Conservation (phyloP, 2,329 filamentous ascomycete genomes). For the Colletotrichum filicis region DNA sequence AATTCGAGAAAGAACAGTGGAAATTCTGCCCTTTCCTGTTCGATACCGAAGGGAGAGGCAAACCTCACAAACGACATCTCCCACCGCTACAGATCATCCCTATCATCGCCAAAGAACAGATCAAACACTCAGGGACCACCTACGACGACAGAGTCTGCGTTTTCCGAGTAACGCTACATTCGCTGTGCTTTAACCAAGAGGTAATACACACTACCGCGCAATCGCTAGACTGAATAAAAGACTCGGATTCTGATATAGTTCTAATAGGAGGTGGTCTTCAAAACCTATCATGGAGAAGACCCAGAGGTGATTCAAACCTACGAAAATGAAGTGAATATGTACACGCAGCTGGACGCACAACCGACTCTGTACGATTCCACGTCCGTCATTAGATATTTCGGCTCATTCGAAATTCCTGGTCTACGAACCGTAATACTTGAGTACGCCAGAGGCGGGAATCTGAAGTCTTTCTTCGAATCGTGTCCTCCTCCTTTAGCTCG, state of each 20-base stretch:
- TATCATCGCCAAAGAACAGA: neutral
- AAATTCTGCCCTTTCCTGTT: neutral
- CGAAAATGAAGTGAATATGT: neutral
- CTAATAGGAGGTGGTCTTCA: neutral
- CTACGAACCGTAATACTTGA: neutral
- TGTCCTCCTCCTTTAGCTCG: neutral
- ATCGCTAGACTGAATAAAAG: too few species aligned
- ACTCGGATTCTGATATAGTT: neutral
- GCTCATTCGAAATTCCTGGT: neutral
- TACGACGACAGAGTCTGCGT: neutral
- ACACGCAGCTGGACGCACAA: neutral
- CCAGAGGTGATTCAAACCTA: neutral
- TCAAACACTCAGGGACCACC: neutral
- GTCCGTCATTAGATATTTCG: neutral
- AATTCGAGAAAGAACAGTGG: conserved; percentile 4
- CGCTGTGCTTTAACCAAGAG: neutral
- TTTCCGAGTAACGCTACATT: neutral
- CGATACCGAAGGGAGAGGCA: neutral
- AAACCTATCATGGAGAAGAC: neutral
- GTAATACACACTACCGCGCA: neutral
- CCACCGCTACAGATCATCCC: neutral
- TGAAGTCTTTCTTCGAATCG: neutral
- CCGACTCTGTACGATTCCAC: neutral
- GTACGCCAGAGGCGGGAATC: neutral
- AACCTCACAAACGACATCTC: neutral